Evolutionary conservation across 257 asterid species (phyloP).

Genomic region (Solanum clarkiae): DNA sequence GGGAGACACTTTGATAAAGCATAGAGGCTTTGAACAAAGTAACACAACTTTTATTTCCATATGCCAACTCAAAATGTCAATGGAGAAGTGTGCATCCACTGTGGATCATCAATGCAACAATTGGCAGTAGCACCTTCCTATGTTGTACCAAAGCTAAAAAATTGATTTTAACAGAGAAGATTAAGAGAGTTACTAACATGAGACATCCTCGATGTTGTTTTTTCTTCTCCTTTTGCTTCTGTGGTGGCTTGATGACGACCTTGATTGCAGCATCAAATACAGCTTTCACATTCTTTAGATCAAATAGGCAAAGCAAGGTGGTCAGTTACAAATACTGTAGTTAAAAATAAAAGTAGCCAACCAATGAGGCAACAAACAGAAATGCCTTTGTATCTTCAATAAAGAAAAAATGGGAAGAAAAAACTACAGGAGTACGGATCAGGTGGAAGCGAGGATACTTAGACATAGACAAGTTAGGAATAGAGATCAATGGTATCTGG

Average conservation of each 20-base stretch:
- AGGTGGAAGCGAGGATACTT: background rate
- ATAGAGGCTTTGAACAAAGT: background rate
- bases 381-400: background rate
- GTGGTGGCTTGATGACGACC: slow-evolving; percentile 89
- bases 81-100: background rate
- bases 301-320: background rate
- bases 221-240: slow-evolving; percentile 68
- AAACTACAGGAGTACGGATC: background rate
- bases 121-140: background rate
- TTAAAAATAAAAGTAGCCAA: background rate
- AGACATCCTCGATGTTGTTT: slow-evolving; percentile 52
- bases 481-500: background rate
- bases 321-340: background rate
- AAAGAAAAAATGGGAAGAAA: background rate
- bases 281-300: slow-evolving; percentile 66
- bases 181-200: slow-evolving; percentile 32
- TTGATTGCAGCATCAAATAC: slow-evolving; percentile 86
- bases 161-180: background rate
- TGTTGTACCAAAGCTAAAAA: background rate
- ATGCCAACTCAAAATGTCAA: background rate
- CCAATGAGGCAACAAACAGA: background rate
- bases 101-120: background rate
- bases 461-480: background rate
- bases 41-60: background rate
- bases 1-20: background rate